Evolutionary conservation across 768 basidiomycete genomes (phyloP).

Genomic region (Amanita pseudoporphyria): DNA sequence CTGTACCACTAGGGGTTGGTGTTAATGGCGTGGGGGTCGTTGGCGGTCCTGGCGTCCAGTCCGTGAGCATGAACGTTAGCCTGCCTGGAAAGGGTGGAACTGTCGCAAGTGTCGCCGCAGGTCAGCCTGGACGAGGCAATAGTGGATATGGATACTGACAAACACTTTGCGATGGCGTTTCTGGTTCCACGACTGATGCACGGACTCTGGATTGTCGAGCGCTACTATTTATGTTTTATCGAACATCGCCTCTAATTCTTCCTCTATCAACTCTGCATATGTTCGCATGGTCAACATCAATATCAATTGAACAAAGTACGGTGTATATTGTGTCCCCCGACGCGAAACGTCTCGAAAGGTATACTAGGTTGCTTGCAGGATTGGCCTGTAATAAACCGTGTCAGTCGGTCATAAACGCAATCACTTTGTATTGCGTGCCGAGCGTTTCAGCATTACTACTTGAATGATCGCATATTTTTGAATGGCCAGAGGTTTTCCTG

Average conservation of each 20-base stretch:
- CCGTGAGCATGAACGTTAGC: slow-evolving; percentile 38
- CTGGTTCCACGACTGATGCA: not conserved
- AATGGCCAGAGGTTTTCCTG: not conserved
- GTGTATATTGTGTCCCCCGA: not conserved
- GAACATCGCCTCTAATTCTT: not conserved
- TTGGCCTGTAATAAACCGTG: no score
- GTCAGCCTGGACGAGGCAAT: slow-evolving; percentile 21
- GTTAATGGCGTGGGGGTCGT: slow-evolving; percentile 13
- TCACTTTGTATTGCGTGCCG: not conserved
- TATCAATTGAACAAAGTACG: not conserved
- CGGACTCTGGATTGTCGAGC: slow-evolving; percentile 1
- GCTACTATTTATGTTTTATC: slow-evolving; percentile 5
- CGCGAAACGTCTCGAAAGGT: not conserved
- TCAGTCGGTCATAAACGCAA: no score
- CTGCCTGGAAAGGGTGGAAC: slow-evolving; percentile 21
- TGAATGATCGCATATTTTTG: no score
- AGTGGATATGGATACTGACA: slow-evolving; percentile 30
- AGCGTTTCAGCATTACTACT: not conserved
- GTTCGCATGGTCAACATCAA: not conserved
- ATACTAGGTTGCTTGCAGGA: no score
- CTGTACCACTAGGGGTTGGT: slow-evolving; percentile 19
- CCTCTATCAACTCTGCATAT: not conserved
- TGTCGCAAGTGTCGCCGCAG: slow-evolving; percentile 15
- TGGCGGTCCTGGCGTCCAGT: slow-evolving; percentile 25
- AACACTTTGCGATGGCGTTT: not conserved